phyloP scores from a whole-genome alignment of 306 rosid genomes.

The Cercis canadensis region DNA sequence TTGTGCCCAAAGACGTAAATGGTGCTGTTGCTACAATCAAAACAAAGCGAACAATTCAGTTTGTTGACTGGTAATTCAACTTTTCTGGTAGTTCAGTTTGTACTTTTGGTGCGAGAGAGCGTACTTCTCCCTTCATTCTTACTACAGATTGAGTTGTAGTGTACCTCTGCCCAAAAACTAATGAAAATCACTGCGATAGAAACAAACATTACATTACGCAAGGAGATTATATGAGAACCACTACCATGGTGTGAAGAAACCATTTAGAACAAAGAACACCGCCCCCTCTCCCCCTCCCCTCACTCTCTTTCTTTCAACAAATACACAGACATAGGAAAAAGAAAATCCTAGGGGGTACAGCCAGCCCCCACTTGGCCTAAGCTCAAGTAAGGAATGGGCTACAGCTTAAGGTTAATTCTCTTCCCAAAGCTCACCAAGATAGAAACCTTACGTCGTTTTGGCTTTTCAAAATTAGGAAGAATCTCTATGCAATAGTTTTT shows the following conservation, averaged over 20 bases:
- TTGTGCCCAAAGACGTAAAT: constrained; percentile 52
- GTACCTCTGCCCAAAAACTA: constrained; percentile 99
- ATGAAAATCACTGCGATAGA: constrained; percentile 72
- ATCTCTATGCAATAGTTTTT: constrained; percentile 84
- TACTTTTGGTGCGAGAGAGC: no score
- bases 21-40: constrained; percentile 49
- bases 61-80: constrained; percentile 54
- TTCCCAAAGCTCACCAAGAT: constrained; percentile 1
- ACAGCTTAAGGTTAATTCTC: not conserved
- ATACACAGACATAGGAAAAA: no score
- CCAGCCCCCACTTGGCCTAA: no score
- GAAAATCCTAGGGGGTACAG: no score
- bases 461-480: constrained; percentile 67
- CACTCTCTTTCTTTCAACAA: no score
- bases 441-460: constrained; percentile 63
- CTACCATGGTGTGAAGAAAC: not conserved
- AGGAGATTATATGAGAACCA: constrained; percentile 17
- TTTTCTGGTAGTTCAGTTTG: no score
- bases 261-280: not conserved
- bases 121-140: no score
- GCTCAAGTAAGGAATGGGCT: not conserved
- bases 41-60: constrained; percentile 47
- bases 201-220: not conserved
- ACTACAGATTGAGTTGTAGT: constrained; percentile 92
- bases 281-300: constrained; percentile 23